phyloP scores from a whole-genome alignment of 768 basidiomycete genomes.

The Leucocoprinus leucothites region DNA sequence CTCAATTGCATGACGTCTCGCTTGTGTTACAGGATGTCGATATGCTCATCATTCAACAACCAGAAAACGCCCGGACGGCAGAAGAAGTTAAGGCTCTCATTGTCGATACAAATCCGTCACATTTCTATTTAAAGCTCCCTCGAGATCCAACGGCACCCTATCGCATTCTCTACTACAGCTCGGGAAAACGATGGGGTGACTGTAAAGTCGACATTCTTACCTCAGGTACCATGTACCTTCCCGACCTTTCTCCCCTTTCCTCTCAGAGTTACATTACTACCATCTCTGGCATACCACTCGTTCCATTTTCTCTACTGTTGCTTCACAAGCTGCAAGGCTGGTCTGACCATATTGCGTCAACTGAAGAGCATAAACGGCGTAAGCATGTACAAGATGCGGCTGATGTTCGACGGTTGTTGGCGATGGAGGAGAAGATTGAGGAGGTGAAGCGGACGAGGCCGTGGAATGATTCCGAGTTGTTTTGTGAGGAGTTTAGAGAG shows the following conservation, averaged over 20 bases:
- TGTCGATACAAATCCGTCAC: conserved; percentile 23
- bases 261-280: conserved; percentile 7
- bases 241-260: conserved; percentile 21
- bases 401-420: conserved; percentile 28
- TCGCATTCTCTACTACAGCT: conserved; percentile 36
- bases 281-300: conserved; percentile 23
- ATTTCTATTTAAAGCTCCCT: conserved; percentile 36
- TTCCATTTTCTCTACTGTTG: conserved; percentile 33
- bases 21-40: conserved; percentile 27
- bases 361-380: conserved; percentile 24
- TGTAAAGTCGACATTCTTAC: conserved; percentile 43
- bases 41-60: conserved; percentile 23
- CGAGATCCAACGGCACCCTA: conserved; percentile 34
- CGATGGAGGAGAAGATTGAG: conserved; percentile 16
- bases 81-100: conserved; percentile 32
- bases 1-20: too few relatives aligned
- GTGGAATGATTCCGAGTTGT: conserved; percentile 24
- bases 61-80: conserved; percentile 16
- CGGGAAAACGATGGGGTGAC: conserved; percentile 23
- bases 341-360: conserved; percentile 33
- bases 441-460: conserved; percentile 8
- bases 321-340: conserved; percentile 41
- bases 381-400: conserved; percentile 30
- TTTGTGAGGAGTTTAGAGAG: conserved; percentile 26
- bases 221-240: conserved; percentile 39